Evolutionary conservation across 1,284 basidiomycete species (phyloP), one percentile per base, ranked within the genome.

Genomic region (Trichosporon inkin): DNA sequence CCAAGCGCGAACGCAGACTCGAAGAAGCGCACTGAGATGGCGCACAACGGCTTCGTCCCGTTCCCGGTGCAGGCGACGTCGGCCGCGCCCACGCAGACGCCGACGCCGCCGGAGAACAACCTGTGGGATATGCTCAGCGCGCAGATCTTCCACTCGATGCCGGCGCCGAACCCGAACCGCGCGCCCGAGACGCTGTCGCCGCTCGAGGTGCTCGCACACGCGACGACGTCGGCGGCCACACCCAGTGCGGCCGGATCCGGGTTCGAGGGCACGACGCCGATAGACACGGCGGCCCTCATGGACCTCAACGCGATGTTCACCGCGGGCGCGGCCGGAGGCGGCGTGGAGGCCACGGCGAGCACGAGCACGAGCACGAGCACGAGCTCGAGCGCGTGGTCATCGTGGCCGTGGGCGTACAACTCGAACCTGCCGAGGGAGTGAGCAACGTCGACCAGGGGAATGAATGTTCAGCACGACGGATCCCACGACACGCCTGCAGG

Each of bases 291-390:
- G 22, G 44, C 44, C 22, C 44, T 49, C 3, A 49, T 49, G 44
- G 44, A 49, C 44, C 24, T 49, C 22, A 49, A 49, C 44, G 44
- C 44, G 24, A 49, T 49, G 44, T 49, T 49, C 44, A 49, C 7
- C 22, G 40, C 20, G 16, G 44, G 22, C 24, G 44, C 22, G 14
- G 28, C 44, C 4, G 44, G 24, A 8, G 13, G 16, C 24, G n/a
- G 24, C 28, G 44, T 16, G 14, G 44, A 49, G 22, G 44, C 44
- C 28, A 49, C 13, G 20, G 41, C 20, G 11, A 44, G 44, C 41
- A 20, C 20, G 11, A 44, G 44, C 16, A n/a, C 44, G 24, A 49
- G 20, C 41, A 20, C 20, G 11, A 44, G 44, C 41, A 20, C 20
- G 11, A 44, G 44, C 16, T 20, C 44, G 24, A 49, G 44, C 14